A percentile compares a stretch with the other conserved stretches of the same genome.
These are phyloP conservation scores for Polychytrium aggregatum DNA, from an alignment of 192 early-diverging fungal genomes.

Conservation along the genomic window DNA sequence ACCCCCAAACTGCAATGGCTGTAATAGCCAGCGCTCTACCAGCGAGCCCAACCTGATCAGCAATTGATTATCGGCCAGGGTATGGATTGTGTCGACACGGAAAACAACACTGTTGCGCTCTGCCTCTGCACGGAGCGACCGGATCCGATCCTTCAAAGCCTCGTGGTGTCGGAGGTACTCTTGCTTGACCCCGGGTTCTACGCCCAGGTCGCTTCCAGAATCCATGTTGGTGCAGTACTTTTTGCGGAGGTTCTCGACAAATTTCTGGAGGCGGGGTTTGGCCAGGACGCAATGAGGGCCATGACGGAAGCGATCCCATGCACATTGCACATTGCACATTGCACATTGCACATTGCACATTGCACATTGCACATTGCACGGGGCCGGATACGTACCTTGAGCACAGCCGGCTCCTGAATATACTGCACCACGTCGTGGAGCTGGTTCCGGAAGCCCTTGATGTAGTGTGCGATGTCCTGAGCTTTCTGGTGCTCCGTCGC, in stretches of 20 bases:
- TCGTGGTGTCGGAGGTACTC: slow-evolving; percentile 45
- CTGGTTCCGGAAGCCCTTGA: slow-evolving; percentile 45
- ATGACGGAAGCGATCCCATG: too few species aligned
- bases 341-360: background rate
- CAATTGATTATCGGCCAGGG: too few species aligned
- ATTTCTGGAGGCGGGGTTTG: slow-evolving; percentile 5
- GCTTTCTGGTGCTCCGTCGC: slow-evolving; percentile 27
- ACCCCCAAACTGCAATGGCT: too few species aligned
- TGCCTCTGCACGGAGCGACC: slow-evolving; percentile 45
- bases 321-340: too few species aligned
- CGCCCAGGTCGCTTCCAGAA: slow-evolving; percentile 11
- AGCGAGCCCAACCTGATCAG: too few species aligned
- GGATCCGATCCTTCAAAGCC: slow-evolving; percentile 38
- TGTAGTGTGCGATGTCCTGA: slow-evolving; percentile 21
- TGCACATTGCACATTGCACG: background rate
- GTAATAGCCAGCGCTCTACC: too few species aligned
- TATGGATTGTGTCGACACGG: too few species aligned
- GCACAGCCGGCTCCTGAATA: slow-evolving; percentile 47
- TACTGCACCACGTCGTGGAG: slow-evolving; percentile 40
- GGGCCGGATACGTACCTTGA: slow-evolving; percentile 28
- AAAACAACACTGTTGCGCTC: slow-evolving; percentile 45
- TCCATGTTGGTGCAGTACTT: slow-evolving; percentile 20
- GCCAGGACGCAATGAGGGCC: too few species aligned
- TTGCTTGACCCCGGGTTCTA: slow-evolving; percentile 37
- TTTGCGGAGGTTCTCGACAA: slow-evolving; percentile 17